phyloP scores from a whole-genome alignment of 306 rosid species.

The Argentina anserina region DNA sequence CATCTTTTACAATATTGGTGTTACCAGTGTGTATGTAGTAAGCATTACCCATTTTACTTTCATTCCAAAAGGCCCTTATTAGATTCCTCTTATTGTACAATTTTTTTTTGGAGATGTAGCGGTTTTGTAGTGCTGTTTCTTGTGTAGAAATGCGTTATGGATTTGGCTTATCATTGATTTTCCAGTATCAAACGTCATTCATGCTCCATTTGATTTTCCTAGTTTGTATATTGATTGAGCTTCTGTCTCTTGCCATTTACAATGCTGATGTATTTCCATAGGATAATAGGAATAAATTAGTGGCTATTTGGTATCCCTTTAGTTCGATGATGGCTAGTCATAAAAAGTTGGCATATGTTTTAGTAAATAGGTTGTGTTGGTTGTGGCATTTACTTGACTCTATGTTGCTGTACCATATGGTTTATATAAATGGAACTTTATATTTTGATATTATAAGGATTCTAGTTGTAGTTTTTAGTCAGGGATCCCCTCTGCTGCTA shows the following conservation, averaged over 20 bases:
- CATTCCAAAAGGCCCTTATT: neutral
- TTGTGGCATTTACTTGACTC: neutral
- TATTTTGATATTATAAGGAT: neutral
- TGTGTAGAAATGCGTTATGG: neutral
- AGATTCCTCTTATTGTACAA: neutral
- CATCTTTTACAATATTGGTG: neutral
- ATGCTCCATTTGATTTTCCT: conserved; percentile 2
- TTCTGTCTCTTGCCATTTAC: neutral
- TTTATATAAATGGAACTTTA: neutral
- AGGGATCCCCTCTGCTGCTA: neutral
- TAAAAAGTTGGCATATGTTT: neutral
- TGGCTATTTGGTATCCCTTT: neutral
- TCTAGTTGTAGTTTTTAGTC: neutral
- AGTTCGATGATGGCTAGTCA: neutral
- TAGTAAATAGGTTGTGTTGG: neutral
- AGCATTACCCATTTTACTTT: neutral
- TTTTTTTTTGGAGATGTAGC: neutral
- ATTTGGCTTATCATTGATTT: neutral
- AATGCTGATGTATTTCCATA: neutral
- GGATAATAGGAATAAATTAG: neutral
- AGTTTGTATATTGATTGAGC: neutral
- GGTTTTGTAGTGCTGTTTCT: neutral
- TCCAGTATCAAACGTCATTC: conserved; percentile 1
- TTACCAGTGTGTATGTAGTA: neutral
- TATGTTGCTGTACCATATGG: conserved; percentile 2